phyloP scores from a whole-genome alignment of 441 rosid genomes.

The Breynia disticha region DNA sequence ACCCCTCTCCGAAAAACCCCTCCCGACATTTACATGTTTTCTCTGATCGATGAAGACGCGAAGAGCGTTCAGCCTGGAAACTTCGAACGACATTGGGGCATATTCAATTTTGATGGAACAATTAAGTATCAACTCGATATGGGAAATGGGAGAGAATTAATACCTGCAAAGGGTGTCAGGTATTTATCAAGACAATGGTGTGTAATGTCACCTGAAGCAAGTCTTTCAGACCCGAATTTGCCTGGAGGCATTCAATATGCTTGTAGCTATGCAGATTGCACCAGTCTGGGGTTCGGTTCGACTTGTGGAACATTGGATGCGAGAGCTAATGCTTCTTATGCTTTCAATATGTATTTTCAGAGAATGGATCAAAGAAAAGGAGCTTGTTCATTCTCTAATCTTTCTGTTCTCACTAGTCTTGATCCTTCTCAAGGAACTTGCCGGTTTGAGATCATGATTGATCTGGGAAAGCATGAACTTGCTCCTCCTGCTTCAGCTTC shows the following conservation, averaged over 20 bases:
- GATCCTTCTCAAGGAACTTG: constrained; percentile 49
- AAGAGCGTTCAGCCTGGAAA: constrained; percentile 62
- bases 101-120: constrained; percentile 61
- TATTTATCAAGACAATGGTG: constrained; percentile 63
- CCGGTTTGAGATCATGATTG: constrained; percentile 53
- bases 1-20: constrained; percentile 49
- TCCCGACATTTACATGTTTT: constrained; percentile 58
- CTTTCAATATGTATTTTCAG: constrained; percentile 78
- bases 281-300: constrained; percentile 58
- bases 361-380: constrained; percentile 50
- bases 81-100: constrained; percentile 79
- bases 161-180: constrained; percentile 46
- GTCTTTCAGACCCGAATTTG: constrained; percentile 28
- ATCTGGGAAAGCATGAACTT: constrained; percentile 22
- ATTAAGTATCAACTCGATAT: constrained; percentile 37
- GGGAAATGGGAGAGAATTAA: constrained; percentile 32
- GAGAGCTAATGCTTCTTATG: constrained; percentile 62
- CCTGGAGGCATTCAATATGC: constrained; percentile 35
- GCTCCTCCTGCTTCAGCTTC: background rate
- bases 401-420: constrained; percentile 25
- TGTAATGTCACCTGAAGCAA: constrained; percentile 45
- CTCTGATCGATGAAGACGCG: constrained; percentile 57
- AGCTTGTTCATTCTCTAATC: constrained; percentile 33
- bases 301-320: constrained; percentile 49
- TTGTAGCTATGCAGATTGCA: constrained; percentile 62